Evolutionary conservation across 2,329 filamentous ascomycete genomes (phyloP).

Genomic region (Dactylellina sp.): DNA sequence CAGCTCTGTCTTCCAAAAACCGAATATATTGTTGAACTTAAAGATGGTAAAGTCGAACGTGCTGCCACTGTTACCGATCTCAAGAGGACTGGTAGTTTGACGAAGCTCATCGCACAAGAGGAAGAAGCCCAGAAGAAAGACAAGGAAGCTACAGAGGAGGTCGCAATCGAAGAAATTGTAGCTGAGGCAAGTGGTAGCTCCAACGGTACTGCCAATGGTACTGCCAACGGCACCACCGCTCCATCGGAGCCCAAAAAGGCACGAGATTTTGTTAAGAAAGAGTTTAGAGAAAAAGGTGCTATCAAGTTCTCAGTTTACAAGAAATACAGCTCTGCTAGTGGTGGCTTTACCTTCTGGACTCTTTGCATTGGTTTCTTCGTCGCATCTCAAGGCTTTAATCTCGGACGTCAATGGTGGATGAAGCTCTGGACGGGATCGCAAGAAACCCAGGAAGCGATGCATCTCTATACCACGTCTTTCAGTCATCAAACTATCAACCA

Average conservation of each 20-base stretch:
- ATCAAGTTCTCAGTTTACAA: constrained; percentile 76
- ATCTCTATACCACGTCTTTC: constrained; percentile 58
- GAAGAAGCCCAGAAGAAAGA: constrained; percentile 55
- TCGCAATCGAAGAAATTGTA: constrained; percentile 70
- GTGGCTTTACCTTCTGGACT: constrained; percentile 64
- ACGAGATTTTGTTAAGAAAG: constrained; percentile 81
- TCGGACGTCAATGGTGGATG: constrained; percentile 59
- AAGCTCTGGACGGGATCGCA: constrained; percentile 60
- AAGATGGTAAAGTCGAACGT: constrained; percentile 74
- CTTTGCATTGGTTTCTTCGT: constrained; percentile 56
- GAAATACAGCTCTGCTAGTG: constrained; percentile 75
- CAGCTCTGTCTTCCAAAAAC: constrained; percentile 76
- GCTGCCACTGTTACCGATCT: constrained; percentile 75
- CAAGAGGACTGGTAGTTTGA: constrained; percentile 64
- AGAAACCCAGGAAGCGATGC: constrained; percentile 19
- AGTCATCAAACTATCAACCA: constrained; percentile 64
- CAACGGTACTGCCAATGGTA: constrained; percentile 62
- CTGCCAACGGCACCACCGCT: constrained; percentile 64
- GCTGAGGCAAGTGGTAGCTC: constrained; percentile 61
- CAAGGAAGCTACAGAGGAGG: constrained; percentile 67
- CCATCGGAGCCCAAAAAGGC: constrained; percentile 69
- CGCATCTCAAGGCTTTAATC: constrained; percentile 47
- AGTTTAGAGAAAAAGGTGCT: constrained; percentile 76
- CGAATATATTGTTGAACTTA: constrained; percentile 79
- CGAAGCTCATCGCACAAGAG: constrained; percentile 64